phyloP scores from a whole-genome alignment of 2,329 filamentous ascomycete genomes.

The Seiridium unicorne region DNA sequence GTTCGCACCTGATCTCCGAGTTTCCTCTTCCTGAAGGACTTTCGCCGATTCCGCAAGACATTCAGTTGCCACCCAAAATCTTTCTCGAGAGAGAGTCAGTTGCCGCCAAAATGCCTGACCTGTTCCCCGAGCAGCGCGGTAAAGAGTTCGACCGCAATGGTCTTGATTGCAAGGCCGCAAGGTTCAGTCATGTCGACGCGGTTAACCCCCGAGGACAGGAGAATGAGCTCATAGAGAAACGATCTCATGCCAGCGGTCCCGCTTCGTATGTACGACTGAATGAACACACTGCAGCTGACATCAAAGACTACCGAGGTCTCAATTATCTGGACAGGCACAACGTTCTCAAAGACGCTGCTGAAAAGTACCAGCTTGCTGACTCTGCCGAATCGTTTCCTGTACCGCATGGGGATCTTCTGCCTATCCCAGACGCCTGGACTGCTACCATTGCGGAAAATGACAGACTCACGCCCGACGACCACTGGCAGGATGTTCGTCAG shows the following conservation, averaged over 20 bases:
- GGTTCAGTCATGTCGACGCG: constrained; percentile 25
- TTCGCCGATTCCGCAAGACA: constrained; percentile 70
- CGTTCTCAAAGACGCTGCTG: constrained; percentile 31
- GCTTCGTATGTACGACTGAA: constrained; percentile 21
- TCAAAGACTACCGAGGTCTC: constrained; percentile 14
- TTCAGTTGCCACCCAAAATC: constrained; percentile 75
- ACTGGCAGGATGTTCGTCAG: constrained; percentile 94
- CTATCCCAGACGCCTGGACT: constrained; percentile 54
- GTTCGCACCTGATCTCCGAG: constrained; percentile 61
- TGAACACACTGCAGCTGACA: constrained; percentile 14
- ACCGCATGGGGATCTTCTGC: constrained; percentile 40
- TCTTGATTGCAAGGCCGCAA: constrained; percentile 22
- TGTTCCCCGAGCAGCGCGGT: neutral
- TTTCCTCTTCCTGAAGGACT: constrained; percentile 69
- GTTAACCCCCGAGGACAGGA: constrained; percentile 15
- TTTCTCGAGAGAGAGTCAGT: constrained; percentile 40
- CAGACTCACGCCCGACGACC: constrained; percentile 69
- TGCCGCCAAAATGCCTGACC: constrained; percentile 16
- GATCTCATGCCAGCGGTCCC: constrained; percentile 5
- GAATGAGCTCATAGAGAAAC: constrained; percentile 18
- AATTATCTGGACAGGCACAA: constrained; percentile 33
- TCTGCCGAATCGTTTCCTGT: constrained; percentile 11
- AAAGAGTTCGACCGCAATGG: neutral
- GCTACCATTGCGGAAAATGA: constrained; percentile 65
- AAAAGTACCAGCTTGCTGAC: constrained; percentile 29